Conservation (phyloP, 2,329 filamentous ascomycete genomes). For the Coniochaeta prunicola region DNA sequence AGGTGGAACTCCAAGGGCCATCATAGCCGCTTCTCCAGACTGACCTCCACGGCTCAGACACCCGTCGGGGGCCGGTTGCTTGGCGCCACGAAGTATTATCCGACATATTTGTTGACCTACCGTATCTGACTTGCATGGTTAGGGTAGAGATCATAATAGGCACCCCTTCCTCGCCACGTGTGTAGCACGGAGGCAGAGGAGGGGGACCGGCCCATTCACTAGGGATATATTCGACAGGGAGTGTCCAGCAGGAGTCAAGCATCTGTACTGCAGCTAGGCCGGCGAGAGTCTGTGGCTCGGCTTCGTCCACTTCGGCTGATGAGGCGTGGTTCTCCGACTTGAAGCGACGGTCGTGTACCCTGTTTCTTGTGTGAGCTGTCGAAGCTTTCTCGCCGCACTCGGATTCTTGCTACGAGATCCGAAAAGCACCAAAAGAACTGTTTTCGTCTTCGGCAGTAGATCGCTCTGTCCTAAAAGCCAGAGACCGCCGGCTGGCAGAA, state of each 20-base stretch:
- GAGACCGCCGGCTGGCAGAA: background rate
- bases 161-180: background rate
- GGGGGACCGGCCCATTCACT: background rate
- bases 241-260: constrained; percentile 1
- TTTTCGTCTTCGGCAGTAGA: background rate
- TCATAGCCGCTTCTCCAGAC: constrained; percentile 1
- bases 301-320: background rate
- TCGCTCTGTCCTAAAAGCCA: background rate
- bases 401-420: background rate
- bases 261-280: background rate
- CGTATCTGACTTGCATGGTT: background rate
- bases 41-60: background rate
- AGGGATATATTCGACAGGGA: background rate
- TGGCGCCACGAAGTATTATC: background rate
- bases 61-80: background rate
- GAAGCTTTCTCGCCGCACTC: background rate
- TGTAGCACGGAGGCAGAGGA: background rate
- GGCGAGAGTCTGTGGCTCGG: background rate
- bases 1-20: background rate
- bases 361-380: background rate
- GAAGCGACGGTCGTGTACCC: background rate
- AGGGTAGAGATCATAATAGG: background rate
- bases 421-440: background rate
- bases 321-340: background rate
- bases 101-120: background rate